Percentiles rank a stretch among this genome's conserved stretches.
phyloP scores from a whole-genome alignment of 2,329 filamentous ascomycete species.

The Trichoderma asperellum region DNA sequence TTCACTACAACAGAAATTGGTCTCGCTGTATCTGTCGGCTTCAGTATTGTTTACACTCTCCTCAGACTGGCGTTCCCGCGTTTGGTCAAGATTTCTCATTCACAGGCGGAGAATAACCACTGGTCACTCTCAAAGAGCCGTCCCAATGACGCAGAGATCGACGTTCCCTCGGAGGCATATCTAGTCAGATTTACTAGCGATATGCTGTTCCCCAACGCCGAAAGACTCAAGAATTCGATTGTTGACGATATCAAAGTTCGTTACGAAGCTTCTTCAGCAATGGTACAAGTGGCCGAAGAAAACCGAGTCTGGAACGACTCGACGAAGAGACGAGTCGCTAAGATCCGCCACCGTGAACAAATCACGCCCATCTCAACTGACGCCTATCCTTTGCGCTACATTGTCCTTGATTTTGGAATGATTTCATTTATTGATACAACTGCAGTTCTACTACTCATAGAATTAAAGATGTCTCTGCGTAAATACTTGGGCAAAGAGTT shows the following conservation, averaged over 20 bases:
- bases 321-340: conserved; percentile 50
- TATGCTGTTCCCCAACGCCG: conserved; percentile 65
- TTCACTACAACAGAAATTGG: conserved; percentile 64
- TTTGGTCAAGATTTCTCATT: conserved; percentile 41
- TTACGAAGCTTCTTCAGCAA: conserved; percentile 48
- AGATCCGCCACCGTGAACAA: conserved; percentile 48
- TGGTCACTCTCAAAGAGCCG: conserved; percentile 35
- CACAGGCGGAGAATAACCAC: conserved; percentile 38
- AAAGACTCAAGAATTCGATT: conserved; percentile 53
- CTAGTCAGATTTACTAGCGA: conserved; percentile 61
- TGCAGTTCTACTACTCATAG: conserved; percentile 53
- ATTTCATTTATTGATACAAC: conserved; percentile 60
- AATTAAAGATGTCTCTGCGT: conserved; percentile 52
- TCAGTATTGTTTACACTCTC: conserved; percentile 65
- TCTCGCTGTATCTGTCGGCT: conserved; percentile 62
- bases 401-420: conserved; percentile 57
- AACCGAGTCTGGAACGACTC: conserved; percentile 60
- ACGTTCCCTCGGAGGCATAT: conserved; percentile 53
- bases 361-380: conserved; percentile 41
- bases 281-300: conserved; percentile 43
- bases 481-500: conserved; percentile 53
- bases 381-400: conserved; percentile 48
- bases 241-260: conserved; percentile 53
- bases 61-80: conserved; percentile 61
- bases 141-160: conserved; percentile 32